These are phyloP conservation scores for Beauveria asiatica DNA, from an alignment of 2,329 filamentous ascomycete species.

Conservation along the genomic window DNA sequence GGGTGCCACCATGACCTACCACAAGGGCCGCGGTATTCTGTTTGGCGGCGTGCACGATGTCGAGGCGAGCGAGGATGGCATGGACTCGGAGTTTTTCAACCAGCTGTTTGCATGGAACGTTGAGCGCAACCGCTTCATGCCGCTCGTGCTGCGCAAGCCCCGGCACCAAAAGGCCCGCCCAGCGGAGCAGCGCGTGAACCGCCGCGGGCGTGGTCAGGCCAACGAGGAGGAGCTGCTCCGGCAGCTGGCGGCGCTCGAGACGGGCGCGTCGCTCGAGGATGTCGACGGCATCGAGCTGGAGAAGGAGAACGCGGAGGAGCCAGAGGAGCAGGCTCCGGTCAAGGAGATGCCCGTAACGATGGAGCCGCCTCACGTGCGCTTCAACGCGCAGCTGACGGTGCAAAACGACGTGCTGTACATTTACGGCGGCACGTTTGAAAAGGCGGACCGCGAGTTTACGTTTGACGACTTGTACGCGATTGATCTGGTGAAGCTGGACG, in stretches of 20 bases:
- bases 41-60: conserved; percentile 95
- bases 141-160: conserved; percentile 65
- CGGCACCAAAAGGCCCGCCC: conserved; percentile 48
- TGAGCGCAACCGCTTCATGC: conserved; percentile 92
- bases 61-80: conserved; percentile 84
- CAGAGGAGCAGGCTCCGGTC: conserved; percentile 44
- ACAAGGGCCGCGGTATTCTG: conserved; percentile 84
- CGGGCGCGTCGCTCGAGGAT: conserved; percentile 55
- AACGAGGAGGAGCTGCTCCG: conserved; percentile 85
- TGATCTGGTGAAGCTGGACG: conserved; percentile 89
- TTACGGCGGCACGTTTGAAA: conserved; percentile 91
- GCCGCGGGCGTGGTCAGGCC: conserved; percentile 71
- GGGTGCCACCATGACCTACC: conserved; percentile 87
- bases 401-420: conserved; percentile 91
- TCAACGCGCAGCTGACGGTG: conserved; percentile 84
- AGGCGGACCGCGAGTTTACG: conserved; percentile 88
- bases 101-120: conserved; percentile 87
- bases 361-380: conserved; percentile 82
- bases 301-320: conserved; percentile 37
- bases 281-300: conserved; percentile 41
- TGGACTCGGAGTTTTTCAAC: conserved; percentile 97
- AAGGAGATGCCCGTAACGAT: conserved; percentile 59
- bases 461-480: conserved; percentile 93
- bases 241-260: conserved; percentile 79
- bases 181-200: conserved; percentile 45